Conservation (phyloP, 306 rosid genomes). For the Lupinus albus region DNA sequence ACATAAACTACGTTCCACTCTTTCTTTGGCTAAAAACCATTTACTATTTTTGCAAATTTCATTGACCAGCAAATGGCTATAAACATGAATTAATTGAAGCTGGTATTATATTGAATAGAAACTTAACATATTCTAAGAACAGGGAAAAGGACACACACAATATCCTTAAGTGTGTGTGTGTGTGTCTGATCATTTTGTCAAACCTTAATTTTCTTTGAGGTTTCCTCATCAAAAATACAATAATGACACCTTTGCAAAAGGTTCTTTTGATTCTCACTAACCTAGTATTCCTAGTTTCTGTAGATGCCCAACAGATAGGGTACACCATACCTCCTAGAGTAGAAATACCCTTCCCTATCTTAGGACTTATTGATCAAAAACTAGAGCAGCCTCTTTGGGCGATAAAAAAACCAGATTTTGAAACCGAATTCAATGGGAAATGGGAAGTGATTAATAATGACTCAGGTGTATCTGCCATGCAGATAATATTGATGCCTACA, state of each 20-base stretch:
- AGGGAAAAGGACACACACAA: background rate
- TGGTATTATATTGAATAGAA: constrained; percentile 40
- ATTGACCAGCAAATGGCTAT: constrained; percentile 15
- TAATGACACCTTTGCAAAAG: constrained; percentile 51
- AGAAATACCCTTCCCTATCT: constrained; percentile 9
- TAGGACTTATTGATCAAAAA: background rate
- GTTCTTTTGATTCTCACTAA: constrained; percentile 39
- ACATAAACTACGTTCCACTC: background rate
- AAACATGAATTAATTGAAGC: constrained; percentile 29
- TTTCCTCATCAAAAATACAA: constrained; percentile 23
- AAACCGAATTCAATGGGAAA: constrained; percentile 30
- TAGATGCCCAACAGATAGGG: constrained; percentile 5
- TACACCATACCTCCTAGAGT: background rate
- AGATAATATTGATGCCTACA: constrained; percentile 64
- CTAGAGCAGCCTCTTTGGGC: background rate
- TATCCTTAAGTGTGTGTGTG: background rate
- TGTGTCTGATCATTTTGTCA: background rate
- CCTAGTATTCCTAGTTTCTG: constrained; percentile 38
- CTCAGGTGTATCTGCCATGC: constrained; percentile 82
- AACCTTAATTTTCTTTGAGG: background rate
- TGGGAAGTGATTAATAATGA: constrained; percentile 53
- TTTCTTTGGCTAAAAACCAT: constrained; percentile 31
- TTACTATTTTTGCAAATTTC: constrained; percentile 30
- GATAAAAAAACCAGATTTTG: constrained; percentile 28
- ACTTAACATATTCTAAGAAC: background rate